phyloP scores from a whole-genome alignment of 2,329 filamentous ascomycete genomes.

The Epichloe elymi region DNA sequence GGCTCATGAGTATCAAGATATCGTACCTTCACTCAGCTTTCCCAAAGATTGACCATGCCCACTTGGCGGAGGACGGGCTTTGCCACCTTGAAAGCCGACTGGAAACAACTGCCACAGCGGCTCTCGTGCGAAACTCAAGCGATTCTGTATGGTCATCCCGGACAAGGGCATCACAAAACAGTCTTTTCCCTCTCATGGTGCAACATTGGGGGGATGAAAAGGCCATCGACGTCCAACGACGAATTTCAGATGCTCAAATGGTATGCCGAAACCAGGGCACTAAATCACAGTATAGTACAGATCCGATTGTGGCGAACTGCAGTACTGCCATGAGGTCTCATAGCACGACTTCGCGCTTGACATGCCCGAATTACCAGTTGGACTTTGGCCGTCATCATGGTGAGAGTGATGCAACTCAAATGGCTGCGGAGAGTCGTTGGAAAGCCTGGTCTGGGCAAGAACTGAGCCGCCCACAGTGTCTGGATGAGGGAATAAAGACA shows the following conservation, averaged over 20 bases:
- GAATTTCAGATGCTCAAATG: slow-evolving; percentile 6
- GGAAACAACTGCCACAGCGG: slow-evolving; percentile 38
- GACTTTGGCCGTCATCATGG: neutral
- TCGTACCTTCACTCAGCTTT: slow-evolving; percentile 46
- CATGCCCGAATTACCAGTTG: neutral
- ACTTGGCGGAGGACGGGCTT: slow-evolving; percentile 17
- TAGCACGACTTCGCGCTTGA: neutral
- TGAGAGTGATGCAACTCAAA: neutral
- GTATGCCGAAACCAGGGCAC: neutral
- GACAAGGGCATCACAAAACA: slow-evolving; percentile 21
- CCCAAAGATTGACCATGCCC: slow-evolving; percentile 18
- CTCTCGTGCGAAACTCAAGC: slow-evolving; percentile 34
- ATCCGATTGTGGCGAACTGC: neutral
- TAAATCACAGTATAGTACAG: neutral
- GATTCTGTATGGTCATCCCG: slow-evolving; percentile 39
- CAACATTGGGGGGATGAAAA: slow-evolving; percentile 35
- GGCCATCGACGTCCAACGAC: slow-evolving; percentile 16
- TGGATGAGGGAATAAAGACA: neutral
- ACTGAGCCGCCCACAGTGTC: neutral
- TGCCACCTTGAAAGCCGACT: slow-evolving; percentile 32
- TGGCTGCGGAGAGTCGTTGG: neutral
- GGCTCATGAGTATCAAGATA: slow-evolving; percentile 39
- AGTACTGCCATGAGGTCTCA: neutral
- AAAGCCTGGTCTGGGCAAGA: neutral
- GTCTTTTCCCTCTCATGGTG: slow-evolving; percentile 31